Evolutionary conservation across 352 stramenopile species (phyloP).

Genomic region (Phytophthora parvispora): DNA sequence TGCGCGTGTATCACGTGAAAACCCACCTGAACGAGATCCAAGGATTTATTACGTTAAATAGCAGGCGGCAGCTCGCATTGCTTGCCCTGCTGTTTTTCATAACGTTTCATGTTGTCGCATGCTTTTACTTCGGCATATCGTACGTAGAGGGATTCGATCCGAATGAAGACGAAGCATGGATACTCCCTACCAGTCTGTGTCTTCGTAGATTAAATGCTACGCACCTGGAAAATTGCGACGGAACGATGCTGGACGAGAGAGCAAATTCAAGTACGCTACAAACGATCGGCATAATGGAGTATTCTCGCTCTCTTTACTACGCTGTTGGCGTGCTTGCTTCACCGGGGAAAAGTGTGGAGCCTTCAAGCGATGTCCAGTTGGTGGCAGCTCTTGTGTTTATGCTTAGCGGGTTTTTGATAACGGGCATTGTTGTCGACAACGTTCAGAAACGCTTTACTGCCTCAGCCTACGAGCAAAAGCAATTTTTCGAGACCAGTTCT

Average conservation of each 20-base stretch:
- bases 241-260: not conserved
- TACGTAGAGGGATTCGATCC: slow-evolving; percentile 41
- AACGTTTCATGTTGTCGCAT: slow-evolving; percentile 60
- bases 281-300: slow-evolving; percentile 30
- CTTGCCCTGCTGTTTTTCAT: slow-evolving; percentile 49
- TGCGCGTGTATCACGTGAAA: slow-evolving; percentile 35
- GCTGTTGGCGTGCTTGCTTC: slow-evolving; percentile 47
- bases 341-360: slow-evolving; percentile 51
- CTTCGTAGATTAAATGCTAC: slow-evolving; percentile 16
- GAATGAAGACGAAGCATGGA: slow-evolving; percentile 29
- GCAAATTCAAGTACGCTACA: slow-evolving; percentile 14
- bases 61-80: slow-evolving; percentile 48
- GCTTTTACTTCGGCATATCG: slow-evolving; percentile 45
- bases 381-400: slow-evolving; percentile 50
- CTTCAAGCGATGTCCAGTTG: slow-evolving; percentile 41
- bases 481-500: slow-evolving; percentile 56
- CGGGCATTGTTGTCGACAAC: slow-evolving; percentile 51
- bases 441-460: slow-evolving; percentile 63
- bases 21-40: slow-evolving; percentile 45
- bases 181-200: slow-evolving; percentile 30
- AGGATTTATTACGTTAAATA: slow-evolving; percentile 54
- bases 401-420: slow-evolving; percentile 48
- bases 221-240: slow-evolving; percentile 14
- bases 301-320: slow-evolving; percentile 49
- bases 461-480: slow-evolving; percentile 60